Base-by-base conservation (phyloP, 805 yeast genomes). In the Kodamaea restingae region DNA sequence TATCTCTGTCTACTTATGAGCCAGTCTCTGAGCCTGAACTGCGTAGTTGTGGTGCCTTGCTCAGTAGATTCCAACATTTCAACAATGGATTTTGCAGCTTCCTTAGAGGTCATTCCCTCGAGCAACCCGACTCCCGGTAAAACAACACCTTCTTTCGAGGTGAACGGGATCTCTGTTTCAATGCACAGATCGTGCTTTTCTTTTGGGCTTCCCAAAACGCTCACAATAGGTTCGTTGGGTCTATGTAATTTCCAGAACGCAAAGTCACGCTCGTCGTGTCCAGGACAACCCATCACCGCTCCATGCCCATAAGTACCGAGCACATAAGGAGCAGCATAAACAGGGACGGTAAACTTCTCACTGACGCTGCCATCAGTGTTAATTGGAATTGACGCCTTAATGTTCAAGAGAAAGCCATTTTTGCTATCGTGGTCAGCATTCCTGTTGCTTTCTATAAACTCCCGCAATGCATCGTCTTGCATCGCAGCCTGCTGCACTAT, bases 281-380 rank as follows among this genome's bases (percentile, higher is more conserved):
- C 96, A 2, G 98, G 98, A 51, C 95, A 87, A 1, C 98, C 98
- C 98, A 93, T 91, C 0, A 91, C 98, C 1, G 96, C 95, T 28
- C 96, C 96, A 41, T 78, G 78, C 1, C 97, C 97, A 55, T 91
- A 91, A 3, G 75, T 65, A 3, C 84, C 80, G 25, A 91, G 56
- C 0, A 91, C 98, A 58, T 90, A 93, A 0, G 96, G 95, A 0
- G 98, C 96, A 2, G 75, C 90, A 64, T 76, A 93, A 0, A 91
- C 78, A 0, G 97, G 97, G 4, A 91, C 42, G 2, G 59, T 54
- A 40, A 33, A 63, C 0, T 21, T 22, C 5, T 39, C 32, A 1
- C 11, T 14, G 3, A 21, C 27, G 2, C 50, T 36, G 12, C 63
- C 60, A 15, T 49, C 35, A 1, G 66, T 56, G 24, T 63, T 61